These are phyloP conservation scores for Cicer pinnatifidum DNA, from an alignment of 306 rosid genomes.

Conservation along the genomic window DNA sequence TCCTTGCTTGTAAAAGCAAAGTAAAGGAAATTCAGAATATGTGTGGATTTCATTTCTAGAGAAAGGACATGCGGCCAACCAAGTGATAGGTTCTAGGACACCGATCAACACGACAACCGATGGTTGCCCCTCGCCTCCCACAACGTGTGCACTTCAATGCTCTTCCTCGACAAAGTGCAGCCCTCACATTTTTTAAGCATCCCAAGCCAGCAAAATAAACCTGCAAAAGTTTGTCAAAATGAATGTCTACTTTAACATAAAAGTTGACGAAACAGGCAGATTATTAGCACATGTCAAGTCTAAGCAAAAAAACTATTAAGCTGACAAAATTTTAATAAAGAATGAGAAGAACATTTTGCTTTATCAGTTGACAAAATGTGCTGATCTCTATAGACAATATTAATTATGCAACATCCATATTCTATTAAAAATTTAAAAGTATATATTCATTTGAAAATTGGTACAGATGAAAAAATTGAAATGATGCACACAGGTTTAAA, in stretches of 20 bases:
- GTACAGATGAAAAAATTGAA: conserved; percentile 22
- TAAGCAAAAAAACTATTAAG: conserved; percentile 22
- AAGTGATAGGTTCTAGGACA: conserved; percentile 96
- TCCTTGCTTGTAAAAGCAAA: conserved; percentile 35
- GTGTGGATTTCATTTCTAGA: conserved; percentile 25
- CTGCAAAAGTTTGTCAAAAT: conserved; percentile 59
- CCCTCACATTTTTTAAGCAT: conserved; percentile 92
- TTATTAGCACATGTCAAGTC: background rate
- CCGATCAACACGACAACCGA: conserved; percentile 98
- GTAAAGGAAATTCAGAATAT: conserved; percentile 21
- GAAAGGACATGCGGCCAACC: conserved; percentile 59
- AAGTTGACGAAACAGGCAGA: conserved; percentile 31
- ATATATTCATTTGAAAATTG: conserved; percentile 5
- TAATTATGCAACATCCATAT: conserved; percentile 1
- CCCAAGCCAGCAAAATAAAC: conserved; percentile 99
- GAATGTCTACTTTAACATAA: conserved; percentile 19
- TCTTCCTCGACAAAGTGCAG: conserved; percentile 95
- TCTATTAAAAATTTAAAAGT: background rate
- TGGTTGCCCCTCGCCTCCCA: conserved; percentile 95
- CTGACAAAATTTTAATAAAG: conserved; percentile 6
- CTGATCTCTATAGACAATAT: conserved; percentile 3
- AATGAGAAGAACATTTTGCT: background rate
- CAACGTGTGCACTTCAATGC: conserved; percentile 96
- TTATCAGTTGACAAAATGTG: conserved; percentile 27
- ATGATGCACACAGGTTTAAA: conserved; percentile 21